Evolutionary conservation across 2,329 filamentous ascomycete genomes (phyloP).

Genomic region (Piedraia hortae): DNA sequence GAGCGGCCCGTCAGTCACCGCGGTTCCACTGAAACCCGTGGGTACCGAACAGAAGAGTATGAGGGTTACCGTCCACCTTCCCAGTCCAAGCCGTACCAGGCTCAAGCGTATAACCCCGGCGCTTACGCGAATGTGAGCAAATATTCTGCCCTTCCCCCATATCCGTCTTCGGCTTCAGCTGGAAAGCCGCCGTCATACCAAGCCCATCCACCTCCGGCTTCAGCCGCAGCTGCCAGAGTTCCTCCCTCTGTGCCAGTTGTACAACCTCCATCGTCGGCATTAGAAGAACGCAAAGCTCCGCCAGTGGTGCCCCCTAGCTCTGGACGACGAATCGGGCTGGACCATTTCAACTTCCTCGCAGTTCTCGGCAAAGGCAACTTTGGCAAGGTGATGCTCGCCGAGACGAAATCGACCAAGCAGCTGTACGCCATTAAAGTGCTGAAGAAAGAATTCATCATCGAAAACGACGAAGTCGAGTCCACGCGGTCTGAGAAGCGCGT

Average conservation of each 20-base stretch:
- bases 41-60: constrained; percentile 10
- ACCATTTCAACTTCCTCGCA: constrained; percentile 97
- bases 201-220: too few species aligned
- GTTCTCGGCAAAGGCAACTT: constrained; percentile 98
- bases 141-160: constrained; percentile 6
- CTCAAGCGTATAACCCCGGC: constrained; percentile 47
- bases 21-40: constrained; percentile 5
- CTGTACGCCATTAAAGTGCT: constrained; percentile 96
- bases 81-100: constrained; percentile 17
- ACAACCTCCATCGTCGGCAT: constrained; percentile 12
- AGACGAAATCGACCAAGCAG: constrained; percentile 76
- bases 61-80: constrained; percentile 2
- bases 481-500: constrained; percentile 94
- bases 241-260: constrained; percentile 19
- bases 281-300: constrained; percentile 31
- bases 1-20: constrained; percentile 17
- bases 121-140: constrained; percentile 33
- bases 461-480: constrained; percentile 96
- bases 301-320: constrained; percentile 40
- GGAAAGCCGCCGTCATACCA: too few species aligned
- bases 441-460: constrained; percentile 99
- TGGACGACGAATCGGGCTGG: constrained; percentile 66
- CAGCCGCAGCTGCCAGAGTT: constrained; percentile 20
- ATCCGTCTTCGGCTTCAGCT: constrained; percentile 16
- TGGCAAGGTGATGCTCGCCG: constrained; percentile 96